Conservation (phyloP, 1,284 basidiomycete genomes). For the Malassezia nana region DNA sequence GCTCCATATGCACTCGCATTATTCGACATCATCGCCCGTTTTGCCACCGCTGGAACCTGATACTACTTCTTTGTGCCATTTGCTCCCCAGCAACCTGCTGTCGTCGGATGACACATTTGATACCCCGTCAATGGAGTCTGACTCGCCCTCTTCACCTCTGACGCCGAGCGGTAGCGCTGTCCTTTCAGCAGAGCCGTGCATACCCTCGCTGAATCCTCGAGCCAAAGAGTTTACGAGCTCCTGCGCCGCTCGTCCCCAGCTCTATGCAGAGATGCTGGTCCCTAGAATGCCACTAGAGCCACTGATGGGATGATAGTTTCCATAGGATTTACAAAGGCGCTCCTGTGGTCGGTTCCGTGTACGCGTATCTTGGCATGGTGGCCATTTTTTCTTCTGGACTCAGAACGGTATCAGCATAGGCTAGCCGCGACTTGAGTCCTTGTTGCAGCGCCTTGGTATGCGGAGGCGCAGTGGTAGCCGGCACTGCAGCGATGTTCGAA, state of each 20-base stretch:
- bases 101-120: neutral
- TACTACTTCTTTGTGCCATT: neutral
- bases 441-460: conserved; percentile 18
- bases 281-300: neutral
- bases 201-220: neutral
- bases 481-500: neutral
- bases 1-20: neutral
- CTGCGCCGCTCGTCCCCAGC: neutral
- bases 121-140: neutral
- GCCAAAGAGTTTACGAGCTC: neutral
- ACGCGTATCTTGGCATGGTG: conserved; percentile 10
- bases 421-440: conserved; percentile 22
- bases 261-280: neutral
- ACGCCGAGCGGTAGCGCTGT: neutral
- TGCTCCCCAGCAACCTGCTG: neutral
- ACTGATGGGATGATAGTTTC: neutral
- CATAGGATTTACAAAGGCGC: neutral
- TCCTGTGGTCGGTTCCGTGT: neutral
- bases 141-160: neutral
- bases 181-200: neutral
- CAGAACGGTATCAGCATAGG: conserved; percentile 20
- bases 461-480: conserved; percentile 3
- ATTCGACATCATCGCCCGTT: neutral
- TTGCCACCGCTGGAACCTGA: neutral
- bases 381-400: conserved; percentile 30